A percentile compares a stretch with the other conserved stretches of the same genome.
Conservation (phyloP, 2,329 filamentous ascomycete genomes). For the Colletotrichum truncatum region DNA sequence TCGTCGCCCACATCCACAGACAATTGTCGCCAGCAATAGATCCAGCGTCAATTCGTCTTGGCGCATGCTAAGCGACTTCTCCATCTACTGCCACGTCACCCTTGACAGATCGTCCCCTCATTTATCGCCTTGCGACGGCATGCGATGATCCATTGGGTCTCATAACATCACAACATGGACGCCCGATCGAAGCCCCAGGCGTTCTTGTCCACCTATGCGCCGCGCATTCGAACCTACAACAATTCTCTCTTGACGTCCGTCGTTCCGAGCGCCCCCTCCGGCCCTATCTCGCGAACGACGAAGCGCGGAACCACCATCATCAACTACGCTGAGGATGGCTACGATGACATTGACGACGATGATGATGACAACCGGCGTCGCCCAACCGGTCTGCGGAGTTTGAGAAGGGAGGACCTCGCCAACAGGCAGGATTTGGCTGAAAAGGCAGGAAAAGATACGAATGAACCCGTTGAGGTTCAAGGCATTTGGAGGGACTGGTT, state of each 20-base stretch:
- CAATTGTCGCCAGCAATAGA: not conserved
- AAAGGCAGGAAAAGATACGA: constrained; percentile 85
- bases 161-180: constrained; percentile 50
- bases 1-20: not conserved
- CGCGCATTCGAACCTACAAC: constrained; percentile 87
- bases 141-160: constrained; percentile 30
- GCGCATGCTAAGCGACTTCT: not conserved
- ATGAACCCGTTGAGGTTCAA: constrained; percentile 82
- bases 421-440: constrained; percentile 73
- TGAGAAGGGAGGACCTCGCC: constrained; percentile 75
- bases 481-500: constrained; percentile 97
- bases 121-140: constrained; percentile 23
- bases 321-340: constrained; percentile 97
- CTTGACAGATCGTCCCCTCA: constrained; percentile 9
- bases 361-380: constrained; percentile 80
- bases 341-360: constrained; percentile 80
- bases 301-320: constrained; percentile 97
- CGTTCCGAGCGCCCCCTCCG: constrained; percentile 73
- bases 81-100: not conserved
- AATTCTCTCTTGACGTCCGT: constrained; percentile 92
- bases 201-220: constrained; percentile 91
- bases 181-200: constrained; percentile 74
- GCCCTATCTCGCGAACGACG: constrained; percentile 82
- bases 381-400: constrained; percentile 84
- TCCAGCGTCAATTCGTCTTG: not conserved